phyloP scores from a whole-genome alignment of 2,329 filamentous ascomycete genomes.

The Huntiella abstrusa region DNA sequence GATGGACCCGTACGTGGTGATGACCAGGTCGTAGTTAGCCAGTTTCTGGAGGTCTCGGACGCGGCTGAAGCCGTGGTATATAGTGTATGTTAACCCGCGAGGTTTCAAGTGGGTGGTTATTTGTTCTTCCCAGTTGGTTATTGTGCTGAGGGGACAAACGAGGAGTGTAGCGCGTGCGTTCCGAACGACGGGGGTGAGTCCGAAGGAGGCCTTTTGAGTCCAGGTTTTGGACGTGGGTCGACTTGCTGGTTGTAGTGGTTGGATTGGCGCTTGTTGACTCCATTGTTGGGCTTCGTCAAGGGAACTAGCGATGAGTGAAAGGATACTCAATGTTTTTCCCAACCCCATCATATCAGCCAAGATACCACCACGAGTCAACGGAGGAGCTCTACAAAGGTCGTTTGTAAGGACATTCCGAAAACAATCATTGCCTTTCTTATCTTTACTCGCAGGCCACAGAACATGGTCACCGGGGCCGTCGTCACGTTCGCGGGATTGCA shows the following conservation, averaged over 20 bases:
- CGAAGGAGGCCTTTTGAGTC: conserved; percentile 20
- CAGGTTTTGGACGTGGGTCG: conserved; percentile 18
- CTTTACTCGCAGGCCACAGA: conserved; percentile 50
- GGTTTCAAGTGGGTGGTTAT: conserved; percentile 61
- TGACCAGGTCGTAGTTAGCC: conserved; percentile 59
- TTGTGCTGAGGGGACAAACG: conserved; percentile 74
- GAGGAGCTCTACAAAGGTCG: conserved; percentile 34
- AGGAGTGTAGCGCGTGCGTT: conserved; percentile 71
- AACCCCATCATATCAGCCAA: conserved; percentile 77
- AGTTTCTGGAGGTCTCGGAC: conserved; percentile 50
- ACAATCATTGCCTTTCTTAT: conserved; percentile 29
- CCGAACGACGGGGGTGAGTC: conserved; percentile 31
- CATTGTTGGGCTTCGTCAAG: conserved; percentile 44
- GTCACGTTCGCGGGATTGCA: conserved; percentile 56
- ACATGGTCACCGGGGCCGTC: conserved; percentile 46
- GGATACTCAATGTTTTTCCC: conserved; percentile 71
- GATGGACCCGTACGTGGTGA: conserved; percentile 84
- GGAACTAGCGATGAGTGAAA: conserved; percentile 56
- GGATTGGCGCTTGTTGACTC: conserved; percentile 31
- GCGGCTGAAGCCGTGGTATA: conserved; percentile 71
- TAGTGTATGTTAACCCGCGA: conserved; percentile 48
- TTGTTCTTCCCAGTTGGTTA: conserved; percentile 90
- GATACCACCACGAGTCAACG: conserved; percentile 53
- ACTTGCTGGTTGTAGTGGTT: conserved; percentile 22
- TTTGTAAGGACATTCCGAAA: conserved; percentile 62